Evolutionary conservation across 306 rosid genomes (phyloP).

Genomic region (Medicago ruthenica): DNA sequence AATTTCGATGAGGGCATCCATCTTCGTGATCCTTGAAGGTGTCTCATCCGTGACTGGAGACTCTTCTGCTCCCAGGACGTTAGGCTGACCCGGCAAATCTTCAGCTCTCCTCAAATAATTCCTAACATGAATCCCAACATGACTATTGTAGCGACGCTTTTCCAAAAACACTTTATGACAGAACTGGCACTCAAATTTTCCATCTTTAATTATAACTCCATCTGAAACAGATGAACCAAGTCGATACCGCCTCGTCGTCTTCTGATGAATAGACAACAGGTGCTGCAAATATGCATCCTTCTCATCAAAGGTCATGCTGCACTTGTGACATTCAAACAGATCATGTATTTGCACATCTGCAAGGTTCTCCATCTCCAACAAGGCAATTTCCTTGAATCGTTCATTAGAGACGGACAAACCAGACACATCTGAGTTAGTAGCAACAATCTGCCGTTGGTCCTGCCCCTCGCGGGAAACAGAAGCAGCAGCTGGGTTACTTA

Average conservation of each 20-base stretch:
- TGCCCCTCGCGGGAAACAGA: conserved; percentile 51
- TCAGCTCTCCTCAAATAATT: conserved; percentile 78
- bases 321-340: conserved; percentile 86
- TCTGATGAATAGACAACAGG: conserved; percentile 75
- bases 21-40: conserved; percentile 71
- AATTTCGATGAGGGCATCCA: conserved; percentile 89
- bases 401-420: conserved; percentile 47
- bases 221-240: conserved; percentile 92
- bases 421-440: conserved; percentile 44
- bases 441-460: conserved; percentile 49
- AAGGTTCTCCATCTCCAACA: conserved; percentile 71
- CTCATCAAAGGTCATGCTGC: conserved; percentile 72
- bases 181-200: conserved; percentile 93
- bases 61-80: conserved; percentile 42
- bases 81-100: conserved; percentile 55
- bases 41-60: conserved; percentile 61
- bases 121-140: conserved; percentile 91
- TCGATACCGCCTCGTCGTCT: conserved; percentile 81
- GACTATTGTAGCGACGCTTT: conserved; percentile 88
- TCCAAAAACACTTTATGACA: conserved; percentile 86
- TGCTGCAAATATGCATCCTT: conserved; percentile 88
- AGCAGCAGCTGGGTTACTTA: conserved; percentile 46
- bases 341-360: conserved; percentile 81
- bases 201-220: conserved; percentile 89
- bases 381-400: conserved; percentile 53